Percentiles rank a stretch among this genome's conserved stretches.
Evolutionary conservation across 208 protist species (phyloP).

Genomic region (Leishmania braziliensis): DNA sequence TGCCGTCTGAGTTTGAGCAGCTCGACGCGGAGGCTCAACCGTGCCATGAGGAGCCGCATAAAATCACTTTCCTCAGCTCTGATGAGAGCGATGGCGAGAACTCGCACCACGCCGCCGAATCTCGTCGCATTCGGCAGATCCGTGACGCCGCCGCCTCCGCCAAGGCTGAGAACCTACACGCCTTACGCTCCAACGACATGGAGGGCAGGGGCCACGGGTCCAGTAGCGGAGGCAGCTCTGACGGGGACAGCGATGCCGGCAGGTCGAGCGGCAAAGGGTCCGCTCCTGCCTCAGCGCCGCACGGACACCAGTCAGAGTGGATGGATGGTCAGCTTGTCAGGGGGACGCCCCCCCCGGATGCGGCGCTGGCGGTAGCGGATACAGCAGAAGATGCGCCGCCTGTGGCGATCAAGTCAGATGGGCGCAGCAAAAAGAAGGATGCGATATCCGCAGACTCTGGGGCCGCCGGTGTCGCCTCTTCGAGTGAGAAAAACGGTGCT

Average conservation of each 20-base stretch:
- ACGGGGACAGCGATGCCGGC: neutral
- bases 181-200: neutral
- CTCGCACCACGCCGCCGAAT: slow-evolving; percentile 73
- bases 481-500: neutral
- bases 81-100: slow-evolving; percentile 85
- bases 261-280: slow-evolving; percentile 10
- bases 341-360: slow-evolving; percentile 9
- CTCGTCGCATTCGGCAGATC: slow-evolving; percentile 39
- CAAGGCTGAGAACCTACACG: slow-evolving; percentile 1
- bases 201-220: neutral
- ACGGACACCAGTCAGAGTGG: slow-evolving; percentile 25
- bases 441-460: neutral
- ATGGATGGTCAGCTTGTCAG: slow-evolving; percentile 19
- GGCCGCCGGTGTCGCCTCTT: neutral
- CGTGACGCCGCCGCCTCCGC: slow-evolving; percentile 23
- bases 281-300: neutral
- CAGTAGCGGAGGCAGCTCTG: neutral
- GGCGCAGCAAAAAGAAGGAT: neutral
- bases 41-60: slow-evolving; percentile 46
- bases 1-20: slow-evolving; percentile 31
- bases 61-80: slow-evolving; percentile 81
- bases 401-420: too few relatives aligned
- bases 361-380: neutral
- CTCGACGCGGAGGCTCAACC: slow-evolving; percentile 31
- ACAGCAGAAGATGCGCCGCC: neutral